These are phyloP conservation scores for Aureobasidium namibiae DNA, from an alignment of 2,329 filamentous ascomycete genomes.

Conservation along the genomic window DNA sequence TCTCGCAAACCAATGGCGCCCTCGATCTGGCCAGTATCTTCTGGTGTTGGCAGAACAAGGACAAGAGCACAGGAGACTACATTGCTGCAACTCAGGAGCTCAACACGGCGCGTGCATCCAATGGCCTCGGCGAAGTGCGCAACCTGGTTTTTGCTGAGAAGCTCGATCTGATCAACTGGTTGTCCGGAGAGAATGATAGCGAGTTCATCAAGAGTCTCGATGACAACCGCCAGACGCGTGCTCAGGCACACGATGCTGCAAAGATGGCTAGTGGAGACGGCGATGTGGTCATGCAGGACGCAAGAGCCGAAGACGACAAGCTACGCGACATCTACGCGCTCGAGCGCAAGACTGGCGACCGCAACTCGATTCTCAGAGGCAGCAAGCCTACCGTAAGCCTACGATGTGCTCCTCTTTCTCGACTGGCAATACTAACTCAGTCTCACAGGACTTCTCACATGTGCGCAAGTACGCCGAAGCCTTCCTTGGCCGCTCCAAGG, in stretches of 20 bases:
- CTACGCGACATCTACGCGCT: conserved; percentile 83
- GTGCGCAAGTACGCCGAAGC: conserved; percentile 76
- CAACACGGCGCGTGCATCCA: conserved; percentile 59
- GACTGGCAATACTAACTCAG: conserved; percentile 9
- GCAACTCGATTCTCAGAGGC: conserved; percentile 79
- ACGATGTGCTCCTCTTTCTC: neutral
- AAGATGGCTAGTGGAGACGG: conserved; percentile 26
- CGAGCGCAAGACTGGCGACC: conserved; percentile 85
- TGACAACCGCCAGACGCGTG: conserved; percentile 47
- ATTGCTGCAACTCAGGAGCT: conserved; percentile 73
- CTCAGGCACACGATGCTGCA: conserved; percentile 44
- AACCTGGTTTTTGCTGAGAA: conserved; percentile 88
- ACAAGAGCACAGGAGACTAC: conserved; percentile 83
- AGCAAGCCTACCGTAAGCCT: conserved; percentile 72
- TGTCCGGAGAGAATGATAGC: conserved; percentile 74
- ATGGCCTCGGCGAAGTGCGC: conserved; percentile 61
- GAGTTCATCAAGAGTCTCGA: conserved; percentile 85
- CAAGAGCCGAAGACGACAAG: conserved; percentile 59
- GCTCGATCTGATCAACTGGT: conserved; percentile 84
- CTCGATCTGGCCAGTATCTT: conserved; percentile 91
- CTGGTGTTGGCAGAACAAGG: conserved; percentile 92
- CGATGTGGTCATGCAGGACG: conserved; percentile 32
- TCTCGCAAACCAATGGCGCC: conserved; percentile 48
- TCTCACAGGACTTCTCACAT: conserved; percentile 75
- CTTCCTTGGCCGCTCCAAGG: conserved; percentile 56